Base-by-base conservation (phyloP, 2,329 filamentous ascomycete species). In the Helicocarpus griseus region DNA sequence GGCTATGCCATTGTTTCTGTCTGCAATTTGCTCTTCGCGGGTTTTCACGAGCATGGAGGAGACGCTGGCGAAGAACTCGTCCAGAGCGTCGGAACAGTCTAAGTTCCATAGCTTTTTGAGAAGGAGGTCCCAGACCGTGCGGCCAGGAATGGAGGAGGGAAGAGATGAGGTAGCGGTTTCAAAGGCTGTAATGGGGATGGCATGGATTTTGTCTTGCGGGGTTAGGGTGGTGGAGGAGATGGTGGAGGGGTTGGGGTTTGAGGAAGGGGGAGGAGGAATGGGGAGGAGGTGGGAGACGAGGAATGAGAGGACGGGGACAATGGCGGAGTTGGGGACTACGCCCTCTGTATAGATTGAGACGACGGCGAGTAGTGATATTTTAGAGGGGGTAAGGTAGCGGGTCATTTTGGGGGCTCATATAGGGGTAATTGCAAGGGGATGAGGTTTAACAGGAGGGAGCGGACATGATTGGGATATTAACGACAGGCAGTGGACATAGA, bases 111-210 rank as follows among this genome's bases (percentile, higher is more conserved):
- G 73, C 56, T 83, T 85, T 51, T 81, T 79, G 11, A 97, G 77
- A 52, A 96, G 87, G 2, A 86, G 73, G 63, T 97, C 89, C 82
- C 90, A 93, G n/a, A 96, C 71, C n/a, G 80, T 85, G 45, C 86
- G 79, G 2, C 89, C 89, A 0, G 89, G 86, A 52, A 88, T 71
- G 7, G 68, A 74, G 1, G 77, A 79, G 11, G 69, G 60, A 55
- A 71, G 73, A 31, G 54, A 50, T 21, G 70, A 67, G 4, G 77
- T 68, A 3, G 72, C 67, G 55, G 72, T 62, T 58, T 79, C 73
- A 48, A 81, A 71, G 50, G 72, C 72, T 21, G 65, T 54, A 39
- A 75, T 69, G n/a, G 67, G 62, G 14, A 70, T 60, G 11, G 66
- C 58, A 57, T 65, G 65, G 29, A 64, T 60, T 41, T 57, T 60